A percentile compares a stretch with the other conserved stretches of the same genome.
Evolutionary conservation across 2,329 filamentous ascomycete species (phyloP).

Genomic region (Triangularia verruculosa): DNA sequence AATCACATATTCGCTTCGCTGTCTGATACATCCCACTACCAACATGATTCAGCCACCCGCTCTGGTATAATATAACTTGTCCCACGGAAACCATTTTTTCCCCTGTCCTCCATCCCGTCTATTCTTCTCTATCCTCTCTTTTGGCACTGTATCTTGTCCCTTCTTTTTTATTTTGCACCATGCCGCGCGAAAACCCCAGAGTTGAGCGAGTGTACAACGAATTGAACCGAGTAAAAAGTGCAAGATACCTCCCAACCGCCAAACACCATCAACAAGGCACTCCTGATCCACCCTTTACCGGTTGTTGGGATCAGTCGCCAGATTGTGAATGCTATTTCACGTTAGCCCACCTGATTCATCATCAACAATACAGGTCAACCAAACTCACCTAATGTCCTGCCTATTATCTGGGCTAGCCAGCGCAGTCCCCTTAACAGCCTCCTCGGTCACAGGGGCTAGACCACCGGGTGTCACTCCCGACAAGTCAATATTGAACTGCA

Average conservation of each 20-base stretch:
- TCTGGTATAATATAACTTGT: too few species aligned
- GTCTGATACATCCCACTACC: background rate
- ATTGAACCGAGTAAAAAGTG: background rate
- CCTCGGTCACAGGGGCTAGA: background rate
- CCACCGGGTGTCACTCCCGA: background rate
- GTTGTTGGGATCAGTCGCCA: constrained; percentile 17
- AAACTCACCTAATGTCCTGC: constrained; percentile 34
- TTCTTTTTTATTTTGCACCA: background rate
- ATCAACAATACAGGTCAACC: background rate
- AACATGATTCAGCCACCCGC: background rate
- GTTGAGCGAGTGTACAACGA: background rate
- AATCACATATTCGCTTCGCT: background rate
- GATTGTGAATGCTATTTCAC: constrained; percentile 23
- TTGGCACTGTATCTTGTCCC: background rate
- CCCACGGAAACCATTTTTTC: too few species aligned
- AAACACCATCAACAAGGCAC: background rate
- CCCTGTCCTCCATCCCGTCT: background rate
- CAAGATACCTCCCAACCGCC: background rate
- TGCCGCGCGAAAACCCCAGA: background rate
- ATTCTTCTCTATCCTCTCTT: background rate
- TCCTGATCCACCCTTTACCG: background rate
- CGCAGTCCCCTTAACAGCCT: constrained; percentile 11
- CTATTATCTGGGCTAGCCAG: constrained; percentile 25
- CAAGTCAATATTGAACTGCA: background rate
- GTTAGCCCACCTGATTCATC: background rate